Percentiles rank a stretch among this genome's conserved stretches.
Conservation (phyloP, 495 filamentous ascomycete species). For the Hypoxylon intermedium region DNA sequence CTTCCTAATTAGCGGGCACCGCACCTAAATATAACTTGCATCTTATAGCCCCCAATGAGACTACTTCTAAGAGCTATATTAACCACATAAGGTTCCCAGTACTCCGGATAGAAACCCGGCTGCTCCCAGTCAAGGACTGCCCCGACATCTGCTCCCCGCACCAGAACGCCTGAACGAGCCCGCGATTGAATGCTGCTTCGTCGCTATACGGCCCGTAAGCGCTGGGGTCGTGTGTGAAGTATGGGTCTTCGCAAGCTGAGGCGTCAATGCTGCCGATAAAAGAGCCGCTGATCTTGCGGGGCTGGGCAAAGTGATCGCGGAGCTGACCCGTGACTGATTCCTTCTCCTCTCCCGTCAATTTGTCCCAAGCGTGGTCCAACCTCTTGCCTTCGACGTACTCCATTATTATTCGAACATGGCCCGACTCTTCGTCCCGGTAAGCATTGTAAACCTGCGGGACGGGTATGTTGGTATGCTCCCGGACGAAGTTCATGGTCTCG, state of each 20-base stretch:
- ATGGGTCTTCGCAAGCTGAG: slow-evolving; percentile 8
- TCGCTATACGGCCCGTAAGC: slow-evolving; percentile 23
- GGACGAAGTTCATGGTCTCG: slow-evolving; percentile 45
- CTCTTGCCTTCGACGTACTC: slow-evolving; percentile 30
- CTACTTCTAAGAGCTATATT: no score
- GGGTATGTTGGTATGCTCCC: slow-evolving; percentile 36
- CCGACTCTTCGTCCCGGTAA: slow-evolving; percentile 27
- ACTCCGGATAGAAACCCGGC: slow-evolving; percentile 60
- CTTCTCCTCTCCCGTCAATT: slow-evolving; percentile 7
- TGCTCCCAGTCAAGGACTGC: slow-evolving; percentile 63
- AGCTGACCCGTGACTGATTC: slow-evolving; percentile 9
- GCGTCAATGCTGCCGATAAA: slow-evolving; percentile 10
- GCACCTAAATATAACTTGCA: no score
- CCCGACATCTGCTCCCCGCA: slow-evolving; percentile 53
- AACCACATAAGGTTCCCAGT: no score
- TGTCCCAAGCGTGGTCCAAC: slow-evolving; percentile 11
- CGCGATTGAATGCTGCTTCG: slow-evolving; percentile 25
- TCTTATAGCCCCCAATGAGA: no score
- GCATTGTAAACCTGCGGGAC: slow-evolving; percentile 43
- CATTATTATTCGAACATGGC: slow-evolving; percentile 40
- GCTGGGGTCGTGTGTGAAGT: neutral
- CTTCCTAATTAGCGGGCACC: no score
- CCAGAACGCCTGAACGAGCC: slow-evolving; percentile 36
- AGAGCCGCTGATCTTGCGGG: neutral
- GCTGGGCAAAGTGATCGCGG: slow-evolving; percentile 5